Evolutionary conservation across 1,284 basidiomycete genomes (phyloP).

Genomic region (Leccinum subspadiceum): DNA sequence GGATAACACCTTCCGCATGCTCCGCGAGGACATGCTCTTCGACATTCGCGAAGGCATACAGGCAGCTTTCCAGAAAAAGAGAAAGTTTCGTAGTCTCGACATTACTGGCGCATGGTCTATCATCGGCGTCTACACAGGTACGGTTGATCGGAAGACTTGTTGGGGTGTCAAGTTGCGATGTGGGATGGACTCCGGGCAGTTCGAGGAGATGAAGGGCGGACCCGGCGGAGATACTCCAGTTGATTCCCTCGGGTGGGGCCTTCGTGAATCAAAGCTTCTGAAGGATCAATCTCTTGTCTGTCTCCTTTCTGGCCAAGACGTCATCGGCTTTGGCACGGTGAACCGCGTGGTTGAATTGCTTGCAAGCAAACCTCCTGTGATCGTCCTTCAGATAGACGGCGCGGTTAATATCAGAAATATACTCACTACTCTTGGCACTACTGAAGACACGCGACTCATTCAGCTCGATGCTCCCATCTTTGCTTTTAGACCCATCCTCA

Average conservation of each 20-base stretch:
- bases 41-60: constrained; percentile 60
- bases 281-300: constrained; percentile 53
- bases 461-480: constrained; percentile 57
- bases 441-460: constrained; percentile 42
- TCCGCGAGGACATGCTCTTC: constrained; percentile 64
- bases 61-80: constrained; percentile 41
- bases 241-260: constrained; percentile 39
- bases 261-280: constrained; percentile 37
- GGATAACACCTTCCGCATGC: constrained; percentile 62
- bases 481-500: constrained; percentile 57
- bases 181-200: constrained; percentile 37
- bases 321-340: constrained; percentile 54
- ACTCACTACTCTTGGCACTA: constrained; percentile 38
- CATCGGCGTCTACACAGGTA: constrained; percentile 38
- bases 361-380: constrained; percentile 42
- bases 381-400: constrained; percentile 53
- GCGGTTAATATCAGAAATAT: constrained; percentile 35
- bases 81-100: constrained; percentile 40
- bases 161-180: constrained; percentile 53
- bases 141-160: constrained; percentile 33
- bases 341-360: constrained; percentile 53
- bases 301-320: constrained; percentile 44
- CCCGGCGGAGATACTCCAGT: constrained; percentile 25
- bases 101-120: constrained; percentile 38
- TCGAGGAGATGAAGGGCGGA: constrained; percentile 30